Evolutionary conservation across 208 protist genomes (phyloP).

Genomic region (Trypanosoma vivax): DNA sequence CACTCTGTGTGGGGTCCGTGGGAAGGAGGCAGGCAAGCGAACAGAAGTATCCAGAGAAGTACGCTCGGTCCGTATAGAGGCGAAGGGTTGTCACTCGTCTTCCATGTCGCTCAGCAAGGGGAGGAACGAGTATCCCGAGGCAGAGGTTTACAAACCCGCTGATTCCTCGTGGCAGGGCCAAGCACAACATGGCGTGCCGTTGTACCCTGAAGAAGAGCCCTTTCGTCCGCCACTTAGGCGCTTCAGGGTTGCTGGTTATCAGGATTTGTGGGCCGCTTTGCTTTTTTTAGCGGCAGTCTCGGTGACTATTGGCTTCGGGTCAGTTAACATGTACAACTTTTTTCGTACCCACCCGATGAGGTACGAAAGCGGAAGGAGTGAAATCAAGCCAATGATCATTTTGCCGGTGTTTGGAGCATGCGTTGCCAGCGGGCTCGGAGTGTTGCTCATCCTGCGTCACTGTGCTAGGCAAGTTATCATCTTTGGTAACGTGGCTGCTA

Average conservation of each 20-base stretch:
- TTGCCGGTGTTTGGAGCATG: no score
- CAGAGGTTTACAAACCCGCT: conserved; percentile 8
- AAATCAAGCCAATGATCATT: no score
- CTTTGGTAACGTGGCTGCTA: conserved; percentile 7
- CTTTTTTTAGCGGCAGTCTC: conserved; percentile 33
- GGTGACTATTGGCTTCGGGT: conserved; percentile 11
- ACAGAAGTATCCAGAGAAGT: no score
- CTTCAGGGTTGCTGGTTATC: conserved; percentile 54
- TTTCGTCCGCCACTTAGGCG: conserved; percentile 41
- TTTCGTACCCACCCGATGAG: no score
- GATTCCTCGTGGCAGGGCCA: conserved; percentile 1
- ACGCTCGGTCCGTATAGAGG: no score
- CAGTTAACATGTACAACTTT: neutral
- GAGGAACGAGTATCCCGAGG: conserved; percentile 6
- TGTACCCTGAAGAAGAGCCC: conserved; percentile 42
- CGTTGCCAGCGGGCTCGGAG: no score
- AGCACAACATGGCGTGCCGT: conserved; percentile 42
- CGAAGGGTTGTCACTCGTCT: no score
- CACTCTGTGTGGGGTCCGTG: no score
- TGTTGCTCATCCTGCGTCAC: no score
- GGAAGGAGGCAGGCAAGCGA: no score
- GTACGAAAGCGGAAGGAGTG: no score
- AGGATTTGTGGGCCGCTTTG: conserved; percentile 72
- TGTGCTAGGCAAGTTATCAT: neutral
- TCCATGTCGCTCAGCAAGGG: no score